phyloP scores from a whole-genome alignment of 257 asterid genomes.

The Solanum dulcamara region DNA sequence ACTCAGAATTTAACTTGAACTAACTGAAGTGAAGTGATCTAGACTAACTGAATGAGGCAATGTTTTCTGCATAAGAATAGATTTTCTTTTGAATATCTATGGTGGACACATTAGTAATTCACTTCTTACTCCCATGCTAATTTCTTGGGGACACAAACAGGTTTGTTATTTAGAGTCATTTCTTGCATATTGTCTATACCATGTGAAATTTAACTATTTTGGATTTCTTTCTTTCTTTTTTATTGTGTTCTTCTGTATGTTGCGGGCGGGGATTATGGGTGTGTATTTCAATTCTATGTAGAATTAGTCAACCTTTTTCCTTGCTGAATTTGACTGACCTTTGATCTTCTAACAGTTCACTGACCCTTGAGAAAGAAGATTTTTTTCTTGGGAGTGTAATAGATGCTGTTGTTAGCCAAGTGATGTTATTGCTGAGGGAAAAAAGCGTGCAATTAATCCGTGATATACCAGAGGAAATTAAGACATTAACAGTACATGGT shows the following conservation, averaged over 20 bases:
- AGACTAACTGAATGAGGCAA: not conserved
- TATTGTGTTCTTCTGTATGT: not conserved
- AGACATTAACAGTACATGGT: slow-evolving; percentile 49
- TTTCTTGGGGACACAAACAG: not conserved
- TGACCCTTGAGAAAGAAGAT: slow-evolving; percentile 63
- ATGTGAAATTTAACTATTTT: not conserved
- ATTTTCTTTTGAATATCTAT: too few relatives aligned
- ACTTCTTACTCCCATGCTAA: not conserved
- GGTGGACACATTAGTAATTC: not conserved
- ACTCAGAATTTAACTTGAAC: not conserved
- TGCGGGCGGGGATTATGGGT: not conserved
- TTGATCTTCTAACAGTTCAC: slow-evolving; percentile 23
- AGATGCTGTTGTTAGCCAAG: slow-evolving; percentile 92
- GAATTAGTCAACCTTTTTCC: not conserved
- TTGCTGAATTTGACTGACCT: not conserved
- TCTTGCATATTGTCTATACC: not conserved
- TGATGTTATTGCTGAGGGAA: slow-evolving; percentile 61
- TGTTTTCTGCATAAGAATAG: not conserved
- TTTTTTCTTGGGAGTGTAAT: slow-evolving; percentile 69
- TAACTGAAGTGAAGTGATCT: not conserved
- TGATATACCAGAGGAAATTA: slow-evolving; percentile 80
- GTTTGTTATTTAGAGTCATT: not conserved
- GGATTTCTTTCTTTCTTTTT: not conserved
- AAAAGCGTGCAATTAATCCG: slow-evolving; percentile 60
- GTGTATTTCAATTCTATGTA: not conserved